These are phyloP conservation scores for Vitis hybrid DNA, from an alignment of 177 flowering plant genomes.

Conservation along the genomic window DNA sequence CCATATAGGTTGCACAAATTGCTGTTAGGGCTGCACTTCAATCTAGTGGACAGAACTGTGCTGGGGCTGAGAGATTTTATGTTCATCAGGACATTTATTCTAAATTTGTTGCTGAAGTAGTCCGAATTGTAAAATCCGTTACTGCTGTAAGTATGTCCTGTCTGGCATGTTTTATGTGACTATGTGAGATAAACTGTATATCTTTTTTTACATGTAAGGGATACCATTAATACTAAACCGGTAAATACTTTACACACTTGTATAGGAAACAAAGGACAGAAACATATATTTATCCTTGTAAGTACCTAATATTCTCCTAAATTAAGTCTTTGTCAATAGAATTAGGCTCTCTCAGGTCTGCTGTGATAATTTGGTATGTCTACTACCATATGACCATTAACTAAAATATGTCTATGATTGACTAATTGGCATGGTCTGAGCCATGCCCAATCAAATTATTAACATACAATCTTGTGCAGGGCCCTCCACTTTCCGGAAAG, in stretches of 20 bases:
- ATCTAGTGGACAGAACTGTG: constrained; percentile 99
- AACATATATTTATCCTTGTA: too few species aligned
- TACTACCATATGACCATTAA: too few species aligned
- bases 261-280: too few species aligned
- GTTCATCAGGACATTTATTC: constrained; percentile 79
- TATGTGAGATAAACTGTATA: background rate
- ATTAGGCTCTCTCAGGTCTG: too few species aligned
- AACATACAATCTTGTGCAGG: constrained; percentile 46
- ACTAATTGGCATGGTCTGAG: too few species aligned
- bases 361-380: too few species aligned
- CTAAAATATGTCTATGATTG: too few species aligned
- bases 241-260: too few species aligned
- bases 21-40: constrained; percentile 94
- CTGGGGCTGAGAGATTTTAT: constrained; percentile 99
- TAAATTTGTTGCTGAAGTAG: constrained; percentile 76
- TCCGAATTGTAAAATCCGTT: constrained; percentile 81
- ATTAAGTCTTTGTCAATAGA: too few species aligned
- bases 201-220: too few species aligned
- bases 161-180: background rate
- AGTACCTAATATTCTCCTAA: too few species aligned
- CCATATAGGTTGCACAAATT: constrained; percentile 81
- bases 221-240: too few species aligned
- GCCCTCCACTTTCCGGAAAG: constrained; percentile 86
- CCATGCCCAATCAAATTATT: background rate
- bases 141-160: constrained; percentile 63